Conservation (phyloP, 192 early-diverging fungal genomes). For the Phycomyces nitens region DNA sequence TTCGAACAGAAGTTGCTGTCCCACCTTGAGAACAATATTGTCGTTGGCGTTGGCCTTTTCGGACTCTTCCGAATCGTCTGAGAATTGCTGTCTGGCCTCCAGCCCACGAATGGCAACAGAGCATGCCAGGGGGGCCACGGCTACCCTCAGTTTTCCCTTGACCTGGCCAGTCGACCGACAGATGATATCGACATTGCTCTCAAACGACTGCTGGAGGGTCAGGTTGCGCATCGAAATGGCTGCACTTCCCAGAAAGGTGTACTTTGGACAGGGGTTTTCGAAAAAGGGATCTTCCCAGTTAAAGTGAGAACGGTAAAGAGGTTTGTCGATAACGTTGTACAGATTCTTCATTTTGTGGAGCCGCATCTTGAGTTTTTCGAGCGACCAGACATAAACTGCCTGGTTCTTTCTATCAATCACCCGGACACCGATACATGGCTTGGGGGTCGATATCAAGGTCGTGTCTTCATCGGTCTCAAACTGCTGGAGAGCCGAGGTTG, state of each 20-base stretch:
- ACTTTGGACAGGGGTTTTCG: conserved; percentile 52
- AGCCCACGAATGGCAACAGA: conserved; percentile 5
- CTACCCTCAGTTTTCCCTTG: conserved; percentile 38
- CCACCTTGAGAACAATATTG: conserved; percentile 36
- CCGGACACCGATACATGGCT: conserved; percentile 50
- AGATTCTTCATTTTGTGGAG: conserved; percentile 44
- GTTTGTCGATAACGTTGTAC: conserved; percentile 56
- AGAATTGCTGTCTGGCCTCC: background rate
- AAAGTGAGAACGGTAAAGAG: conserved; percentile 55
- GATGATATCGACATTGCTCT: conserved; percentile 41
- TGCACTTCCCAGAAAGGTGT: conserved; percentile 51
- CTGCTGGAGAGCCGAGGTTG: conserved; percentile 44
- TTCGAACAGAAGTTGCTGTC: conserved; percentile 58
- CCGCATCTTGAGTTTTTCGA: conserved; percentile 37
- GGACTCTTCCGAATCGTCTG: conserved; percentile 13
- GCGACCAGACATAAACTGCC: conserved; percentile 46
- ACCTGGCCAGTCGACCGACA: conserved; percentile 41
- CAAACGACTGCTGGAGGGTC: conserved; percentile 38
- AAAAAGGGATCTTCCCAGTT: conserved; percentile 63
- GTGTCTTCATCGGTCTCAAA: conserved; percentile 48
- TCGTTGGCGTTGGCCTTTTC: background rate
- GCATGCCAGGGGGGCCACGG: conserved; percentile 39
- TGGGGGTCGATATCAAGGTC: conserved; percentile 37
- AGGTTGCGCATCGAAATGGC: conserved; percentile 41
- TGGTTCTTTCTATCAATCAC: conserved; percentile 54